Evolutionary conservation across 176 grass and related monocot genomes (phyloP).

Genomic region (Pontederia paniculata): DNA sequence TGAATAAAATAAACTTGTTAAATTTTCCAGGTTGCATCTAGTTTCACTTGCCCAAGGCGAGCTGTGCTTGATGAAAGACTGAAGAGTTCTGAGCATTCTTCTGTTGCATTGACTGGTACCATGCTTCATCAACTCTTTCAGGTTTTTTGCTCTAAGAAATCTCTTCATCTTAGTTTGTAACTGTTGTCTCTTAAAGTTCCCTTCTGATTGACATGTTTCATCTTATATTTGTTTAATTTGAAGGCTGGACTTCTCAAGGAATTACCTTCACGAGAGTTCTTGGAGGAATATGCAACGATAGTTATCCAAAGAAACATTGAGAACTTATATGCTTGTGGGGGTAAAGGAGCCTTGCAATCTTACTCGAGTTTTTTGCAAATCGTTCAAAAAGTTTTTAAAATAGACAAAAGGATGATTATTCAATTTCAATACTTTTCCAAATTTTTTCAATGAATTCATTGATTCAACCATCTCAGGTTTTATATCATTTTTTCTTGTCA

Average conservation of each 20-base stretch:
- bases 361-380: too few relatives aligned
- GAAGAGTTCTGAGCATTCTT: conserved; percentile 69
- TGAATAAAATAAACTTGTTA: conserved; percentile 9
- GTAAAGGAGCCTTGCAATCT: conserved; percentile 21
- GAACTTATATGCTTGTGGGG: conserved; percentile 77
- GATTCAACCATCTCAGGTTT: too few relatives aligned
- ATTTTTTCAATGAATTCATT: too few relatives aligned
- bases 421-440: too few relatives aligned
- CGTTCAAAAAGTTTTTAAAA: too few relatives aligned
- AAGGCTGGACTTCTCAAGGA: conserved; percentile 71
- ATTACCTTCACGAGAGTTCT: conserved; percentile 46
- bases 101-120: conserved; percentile 69
- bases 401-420: too few relatives aligned
- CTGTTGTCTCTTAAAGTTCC: conserved; percentile 1
- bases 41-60: conserved; percentile 87
- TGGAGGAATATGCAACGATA: conserved; percentile 65
- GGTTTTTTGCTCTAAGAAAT: conserved; percentile 34
- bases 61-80: conserved; percentile 83
- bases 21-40: conserved; percentile 74
- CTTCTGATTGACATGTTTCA: too few relatives aligned
- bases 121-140: conserved; percentile 99
- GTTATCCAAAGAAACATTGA: conserved; percentile 78
- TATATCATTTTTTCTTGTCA: too few relatives aligned
- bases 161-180: conserved; percentile 17
- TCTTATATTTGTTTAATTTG: conserved; percentile 12